A percentile compares a stretch with the other conserved stretches of the same genome.
phyloP scores from a whole-genome alignment of 352 stramenopile genomes.

The Pythium angustatum region DNA sequence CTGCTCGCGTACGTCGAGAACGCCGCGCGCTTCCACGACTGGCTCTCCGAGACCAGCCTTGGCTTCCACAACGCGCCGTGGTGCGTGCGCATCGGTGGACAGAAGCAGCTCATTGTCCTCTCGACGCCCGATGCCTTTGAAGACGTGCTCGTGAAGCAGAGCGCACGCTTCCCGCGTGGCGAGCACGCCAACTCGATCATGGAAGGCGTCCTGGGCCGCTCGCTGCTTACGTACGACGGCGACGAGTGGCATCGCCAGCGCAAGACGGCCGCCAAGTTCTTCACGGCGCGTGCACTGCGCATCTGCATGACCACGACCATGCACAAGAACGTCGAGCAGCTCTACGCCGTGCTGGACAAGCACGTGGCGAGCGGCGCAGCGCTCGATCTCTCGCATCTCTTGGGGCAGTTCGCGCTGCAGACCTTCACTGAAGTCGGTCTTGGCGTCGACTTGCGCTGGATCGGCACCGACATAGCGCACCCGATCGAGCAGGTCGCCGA shows the following conservation, averaged over 20 bases:
- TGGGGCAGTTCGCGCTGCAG: constrained; percentile 51
- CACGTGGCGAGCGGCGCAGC: neutral
- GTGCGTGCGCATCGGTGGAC: constrained; percentile 22
- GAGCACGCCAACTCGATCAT: constrained; percentile 22
- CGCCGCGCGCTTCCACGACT: constrained; percentile 17
- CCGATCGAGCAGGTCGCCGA: constrained; percentile 46
- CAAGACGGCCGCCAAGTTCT: constrained; percentile 32
- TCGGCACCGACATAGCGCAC: constrained; percentile 35
- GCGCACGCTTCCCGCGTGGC: constrained; percentile 31
- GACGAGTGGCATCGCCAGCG: constrained; percentile 36
- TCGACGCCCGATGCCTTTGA: constrained; percentile 31
- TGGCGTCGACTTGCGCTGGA: constrained; percentile 44
- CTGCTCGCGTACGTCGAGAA: constrained; percentile 1
- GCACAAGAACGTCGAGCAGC: constrained; percentile 18
- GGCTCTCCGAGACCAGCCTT: constrained; percentile 9
- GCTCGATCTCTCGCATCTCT: constrained; percentile 32
- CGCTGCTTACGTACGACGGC: constrained; percentile 32
- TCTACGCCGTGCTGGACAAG: constrained; percentile 17
- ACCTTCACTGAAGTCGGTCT: constrained; percentile 57
- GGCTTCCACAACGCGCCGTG: constrained; percentile 21
- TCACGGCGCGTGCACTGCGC: constrained; percentile 33
- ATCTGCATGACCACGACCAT: constrained; percentile 24
- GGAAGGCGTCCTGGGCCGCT: constrained; percentile 23
- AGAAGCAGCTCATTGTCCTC: constrained; percentile 25
- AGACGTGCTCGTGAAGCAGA: constrained; percentile 35